These are phyloP conservation scores for Apium graveolens DNA, from an alignment of 129 eudicot species.

Conservation along the genomic window DNA sequence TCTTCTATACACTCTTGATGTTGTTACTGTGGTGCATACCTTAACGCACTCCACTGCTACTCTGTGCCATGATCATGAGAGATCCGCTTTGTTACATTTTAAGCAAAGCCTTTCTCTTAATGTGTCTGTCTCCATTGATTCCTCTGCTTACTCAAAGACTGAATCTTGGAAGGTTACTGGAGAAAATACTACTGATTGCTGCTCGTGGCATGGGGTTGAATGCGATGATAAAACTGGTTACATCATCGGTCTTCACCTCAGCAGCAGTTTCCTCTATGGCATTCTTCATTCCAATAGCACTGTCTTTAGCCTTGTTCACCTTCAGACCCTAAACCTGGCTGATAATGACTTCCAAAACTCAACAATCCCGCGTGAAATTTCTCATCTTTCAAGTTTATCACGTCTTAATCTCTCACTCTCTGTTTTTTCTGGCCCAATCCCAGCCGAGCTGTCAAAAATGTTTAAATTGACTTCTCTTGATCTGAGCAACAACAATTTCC, in stretches of 20 bases:
- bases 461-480: constrained; percentile 3
- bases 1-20: background rate
- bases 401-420: constrained; percentile 3
- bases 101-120: constrained; percentile 8
- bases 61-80: constrained; percentile 15
- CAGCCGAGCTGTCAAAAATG: background rate
- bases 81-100: constrained; percentile 15
- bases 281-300: constrained; percentile 11
- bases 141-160: constrained; percentile 9
- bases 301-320: constrained; percentile 19
- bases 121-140: background rate
- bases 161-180: constrained; percentile 9
- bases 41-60: background rate
- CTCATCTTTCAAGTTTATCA: background rate
- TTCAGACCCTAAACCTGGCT: constrained; percentile 14
- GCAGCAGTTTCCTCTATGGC: constrained; percentile 15
- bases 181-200: constrained; percentile 5
- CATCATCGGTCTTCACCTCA: constrained; percentile 20
- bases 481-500: background rate
- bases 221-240: constrained; percentile 11
- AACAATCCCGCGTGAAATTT: constrained; percentile 12
- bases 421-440: constrained; percentile 8
- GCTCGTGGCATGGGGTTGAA: constrained; percentile 18
- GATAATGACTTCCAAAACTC: constrained; percentile 13
- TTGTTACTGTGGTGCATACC: background rate